Conservation (phyloP, 495 filamentous ascomycete species). For the Neurospora discreta region DNA sequence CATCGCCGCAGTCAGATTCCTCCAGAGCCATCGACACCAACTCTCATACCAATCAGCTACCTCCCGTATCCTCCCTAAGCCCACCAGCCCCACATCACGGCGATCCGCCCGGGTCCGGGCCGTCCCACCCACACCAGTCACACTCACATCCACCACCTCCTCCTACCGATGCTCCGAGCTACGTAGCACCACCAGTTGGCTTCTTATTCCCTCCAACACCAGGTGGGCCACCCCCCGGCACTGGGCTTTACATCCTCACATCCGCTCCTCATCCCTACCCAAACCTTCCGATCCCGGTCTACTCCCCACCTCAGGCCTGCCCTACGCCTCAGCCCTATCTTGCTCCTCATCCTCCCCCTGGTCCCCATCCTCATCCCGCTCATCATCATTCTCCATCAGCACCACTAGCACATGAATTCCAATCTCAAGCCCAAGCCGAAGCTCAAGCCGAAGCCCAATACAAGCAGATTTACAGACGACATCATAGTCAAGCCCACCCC, state of each 20-base stretch:
- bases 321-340: background rate
- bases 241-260: background rate
- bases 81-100: background rate
- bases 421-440: background rate
- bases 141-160: background rate
- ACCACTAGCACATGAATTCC: background rate
- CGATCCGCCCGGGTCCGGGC: background rate
- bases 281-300: background rate
- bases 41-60: background rate
- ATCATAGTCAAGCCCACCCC: background rate
- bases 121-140: background rate
- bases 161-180: background rate
- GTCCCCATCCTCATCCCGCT: background rate
- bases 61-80: background rate
- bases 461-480: background rate
- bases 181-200: background rate
- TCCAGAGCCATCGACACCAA: background rate
- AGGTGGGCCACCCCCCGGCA: background rate
- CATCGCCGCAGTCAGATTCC: background rate
- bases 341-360: background rate
- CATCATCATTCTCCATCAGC: background rate
- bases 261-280: background rate
- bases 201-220: background rate
- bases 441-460: background rate
- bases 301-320: background rate